Evolutionary conservation across 371 early-diverging fungal genomes (phyloP).

Genomic region (Actinomortierella ambigua): DNA sequence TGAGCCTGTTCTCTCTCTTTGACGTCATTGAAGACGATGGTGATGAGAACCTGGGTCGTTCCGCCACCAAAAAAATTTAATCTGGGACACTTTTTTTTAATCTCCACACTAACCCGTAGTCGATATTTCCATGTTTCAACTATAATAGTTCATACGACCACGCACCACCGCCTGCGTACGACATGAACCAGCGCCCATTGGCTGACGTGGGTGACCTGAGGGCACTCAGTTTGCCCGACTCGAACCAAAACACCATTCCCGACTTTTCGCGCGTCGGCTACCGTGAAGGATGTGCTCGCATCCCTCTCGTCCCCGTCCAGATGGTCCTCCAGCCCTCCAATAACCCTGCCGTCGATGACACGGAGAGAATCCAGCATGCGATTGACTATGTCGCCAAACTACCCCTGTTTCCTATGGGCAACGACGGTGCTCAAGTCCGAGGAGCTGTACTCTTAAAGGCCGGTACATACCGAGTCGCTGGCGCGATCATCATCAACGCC

Average conservation of each 20-base stretch:
- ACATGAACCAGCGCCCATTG: not conserved
- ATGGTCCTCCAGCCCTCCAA: conserved; percentile 29
- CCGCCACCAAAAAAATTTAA: too few relatives aligned
- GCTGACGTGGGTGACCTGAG: conserved; percentile 7
- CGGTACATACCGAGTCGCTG: conserved; percentile 35
- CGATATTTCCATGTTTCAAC: not conserved
- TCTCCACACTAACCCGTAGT: not conserved
- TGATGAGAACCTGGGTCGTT: too few relatives aligned
- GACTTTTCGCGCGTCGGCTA: conserved; percentile 45
- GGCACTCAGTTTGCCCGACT: conserved; percentile 19
- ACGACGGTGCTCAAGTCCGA: conserved; percentile 34
- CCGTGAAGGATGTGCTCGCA: conserved; percentile 31
- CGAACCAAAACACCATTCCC: conserved; percentile 23
- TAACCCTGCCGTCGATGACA: conserved; percentile 26
- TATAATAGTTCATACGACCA: conserved; percentile 3
- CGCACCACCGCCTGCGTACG: conserved; percentile 17
- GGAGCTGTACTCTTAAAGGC: conserved; percentile 38
- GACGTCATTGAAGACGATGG: too few relatives aligned
- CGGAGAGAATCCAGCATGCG: conserved; percentile 28
- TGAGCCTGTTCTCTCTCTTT: too few relatives aligned
- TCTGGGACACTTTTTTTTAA: too few relatives aligned
- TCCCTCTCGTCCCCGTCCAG: conserved; percentile 36
- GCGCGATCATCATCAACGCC: conserved; percentile 34
- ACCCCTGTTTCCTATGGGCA: conserved; percentile 16
- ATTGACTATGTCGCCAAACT: conserved; percentile 25